These are phyloP conservation scores for Guyanaporus albipodus DNA, from an alignment of 768 basidiomycete species.

Conservation along the genomic window DNA sequence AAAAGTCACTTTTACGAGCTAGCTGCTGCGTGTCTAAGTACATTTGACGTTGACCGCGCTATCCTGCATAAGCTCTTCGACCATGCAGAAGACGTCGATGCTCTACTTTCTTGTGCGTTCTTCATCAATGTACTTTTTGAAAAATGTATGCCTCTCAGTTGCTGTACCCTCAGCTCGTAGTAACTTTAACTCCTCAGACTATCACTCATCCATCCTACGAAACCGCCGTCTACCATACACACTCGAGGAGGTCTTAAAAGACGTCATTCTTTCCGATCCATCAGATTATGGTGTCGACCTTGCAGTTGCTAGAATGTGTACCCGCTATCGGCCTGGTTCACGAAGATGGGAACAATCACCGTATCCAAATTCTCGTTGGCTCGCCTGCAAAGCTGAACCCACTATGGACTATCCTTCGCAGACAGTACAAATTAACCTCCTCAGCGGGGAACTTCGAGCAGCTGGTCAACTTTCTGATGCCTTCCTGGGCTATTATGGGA, in stretches of 20 bases:
- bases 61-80: conserved; percentile 7
- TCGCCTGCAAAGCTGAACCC: background rate
- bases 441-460: background rate
- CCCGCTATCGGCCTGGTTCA: background rate
- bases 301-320: background rate
- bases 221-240: background rate
- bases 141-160: background rate
- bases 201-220: background rate
- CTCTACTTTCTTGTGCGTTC: conserved; percentile 33
- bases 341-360: background rate
- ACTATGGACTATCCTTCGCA: background rate
- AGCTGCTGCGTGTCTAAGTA: conserved; percentile 20
- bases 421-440: background rate
- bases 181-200: background rate
- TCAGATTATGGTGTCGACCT: background rate
- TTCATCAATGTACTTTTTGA: conserved; percentile 19
- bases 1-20: conserved; percentile 10
- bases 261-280: background rate
- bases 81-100: conserved; percentile 23
- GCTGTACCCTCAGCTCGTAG: background rate
- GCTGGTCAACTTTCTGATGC: background rate
- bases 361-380: background rate
- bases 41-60: conserved; percentile 24
- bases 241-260: background rate
- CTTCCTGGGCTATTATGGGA: background rate